phyloP scores from a whole-genome alignment of 768 basidiomycete species.

The Lentinula detonsa region DNA sequence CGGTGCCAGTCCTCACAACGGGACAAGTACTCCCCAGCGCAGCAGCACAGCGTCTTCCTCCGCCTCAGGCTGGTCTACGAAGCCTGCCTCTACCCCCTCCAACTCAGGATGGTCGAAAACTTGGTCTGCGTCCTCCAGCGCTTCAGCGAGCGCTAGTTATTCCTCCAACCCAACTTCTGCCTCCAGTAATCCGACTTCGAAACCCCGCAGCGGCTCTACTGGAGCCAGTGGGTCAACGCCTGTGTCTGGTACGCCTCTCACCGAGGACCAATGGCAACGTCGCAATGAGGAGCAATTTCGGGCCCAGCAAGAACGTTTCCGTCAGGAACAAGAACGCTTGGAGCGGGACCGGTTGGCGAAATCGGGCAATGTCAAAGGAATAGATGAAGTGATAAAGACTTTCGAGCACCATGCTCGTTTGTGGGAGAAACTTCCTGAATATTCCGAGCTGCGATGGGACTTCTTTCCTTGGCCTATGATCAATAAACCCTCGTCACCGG shows the following conservation, averaged over 20 bases:
- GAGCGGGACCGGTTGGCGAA: constrained; percentile 38
- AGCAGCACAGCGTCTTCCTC: constrained; percentile 20
- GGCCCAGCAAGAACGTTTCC: constrained; percentile 65
- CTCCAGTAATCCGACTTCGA: constrained; percentile 20
- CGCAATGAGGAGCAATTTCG: constrained; percentile 59
- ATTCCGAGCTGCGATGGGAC: constrained; percentile 49
- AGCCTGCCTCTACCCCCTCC: neutral
- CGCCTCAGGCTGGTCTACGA: constrained; percentile 16
- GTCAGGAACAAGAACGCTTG: constrained; percentile 56
- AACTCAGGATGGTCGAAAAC: constrained; percentile 13
- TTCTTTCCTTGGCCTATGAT: constrained; percentile 75
- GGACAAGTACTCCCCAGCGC: constrained; percentile 14
- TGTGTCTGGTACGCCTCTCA: constrained; percentile 16
- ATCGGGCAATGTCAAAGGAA: constrained; percentile 36
- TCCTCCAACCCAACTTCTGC: constrained; percentile 18
- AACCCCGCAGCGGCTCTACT: constrained; percentile 20
- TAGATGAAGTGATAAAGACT: constrained; percentile 49
- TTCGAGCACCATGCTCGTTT: constrained; percentile 59
- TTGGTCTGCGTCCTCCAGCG: constrained; percentile 19
- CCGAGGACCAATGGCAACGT: constrained; percentile 52
- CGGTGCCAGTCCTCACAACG: constrained; percentile 14
- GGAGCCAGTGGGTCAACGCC: constrained; percentile 16
- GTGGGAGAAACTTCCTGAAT: constrained; percentile 44
- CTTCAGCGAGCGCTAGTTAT: constrained; percentile 18
- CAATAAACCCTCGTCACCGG: constrained; percentile 47